Percentiles rank a stretch among this genome's conserved stretches.
These are phyloP conservation scores for Zizania latifolia DNA, from an alignment of 176 grass and related monocot genomes.

Conservation along the genomic window DNA sequence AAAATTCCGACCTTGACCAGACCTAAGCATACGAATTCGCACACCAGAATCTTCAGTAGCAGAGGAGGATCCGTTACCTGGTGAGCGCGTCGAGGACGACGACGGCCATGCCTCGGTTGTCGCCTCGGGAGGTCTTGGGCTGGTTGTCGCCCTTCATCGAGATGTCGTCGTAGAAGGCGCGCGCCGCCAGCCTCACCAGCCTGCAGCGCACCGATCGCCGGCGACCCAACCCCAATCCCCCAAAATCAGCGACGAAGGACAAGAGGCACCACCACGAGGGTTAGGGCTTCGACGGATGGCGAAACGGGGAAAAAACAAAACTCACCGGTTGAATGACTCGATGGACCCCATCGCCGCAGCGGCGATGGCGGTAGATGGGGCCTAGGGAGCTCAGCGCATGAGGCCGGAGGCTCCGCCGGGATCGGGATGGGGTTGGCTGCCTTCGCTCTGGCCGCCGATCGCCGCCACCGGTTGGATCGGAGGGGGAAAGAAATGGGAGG, in stretches of 20 bases:
- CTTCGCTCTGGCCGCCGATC: background rate
- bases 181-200: conserved; percentile 74
- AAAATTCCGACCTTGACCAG: background rate
- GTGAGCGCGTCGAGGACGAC: conserved; percentile 88
- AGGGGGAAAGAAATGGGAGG: background rate
- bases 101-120: conserved; percentile 97
- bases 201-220: conserved; percentile 10
- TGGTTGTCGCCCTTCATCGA: conserved; percentile 93
- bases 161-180: conserved; percentile 92
- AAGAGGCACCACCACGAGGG: background rate
- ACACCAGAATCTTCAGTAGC: background rate
- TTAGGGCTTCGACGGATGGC: conserved; percentile 3
- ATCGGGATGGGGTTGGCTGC: background rate
- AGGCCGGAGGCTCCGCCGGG: background rate
- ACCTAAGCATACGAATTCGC: background rate
- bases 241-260: background rate
- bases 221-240: conserved; percentile 6
- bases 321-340: conserved; percentile 86
- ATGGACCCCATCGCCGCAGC: conserved; percentile 44
- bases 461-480: conserved; percentile 2
- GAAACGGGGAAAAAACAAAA: background rate
- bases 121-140: conserved; percentile 76
- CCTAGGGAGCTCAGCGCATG: background rate
- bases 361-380: background rate
- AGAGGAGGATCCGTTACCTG: conserved; percentile 27